Evolutionary conservation across 164 flowering plant genomes (phyloP), one percentile per base, ranked within the genome.

Genomic region (Brasenia schreberi): DNA sequence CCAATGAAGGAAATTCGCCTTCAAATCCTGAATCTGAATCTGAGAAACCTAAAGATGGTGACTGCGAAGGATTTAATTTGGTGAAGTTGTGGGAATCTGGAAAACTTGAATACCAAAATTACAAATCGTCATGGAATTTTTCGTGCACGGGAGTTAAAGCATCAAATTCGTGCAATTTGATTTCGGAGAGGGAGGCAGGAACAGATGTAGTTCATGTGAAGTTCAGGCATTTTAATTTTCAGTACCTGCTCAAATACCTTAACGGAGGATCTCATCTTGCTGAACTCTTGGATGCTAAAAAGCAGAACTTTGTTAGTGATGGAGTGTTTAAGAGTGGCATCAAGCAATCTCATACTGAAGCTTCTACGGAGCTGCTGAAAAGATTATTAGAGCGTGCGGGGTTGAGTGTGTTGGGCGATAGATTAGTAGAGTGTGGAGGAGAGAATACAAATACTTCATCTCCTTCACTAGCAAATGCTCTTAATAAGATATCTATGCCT

Each of bases 41-140:
- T 12, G 59, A 44, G 18, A 65, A 60, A 17, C 17, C 23, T 65
- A 43, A 59, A 17, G 6, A 19, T 14, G 52, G 73, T 53, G 75
- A 72, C 64, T 67, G 65, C 70, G 87, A 84, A 19, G 89, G 97
- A 27, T 93, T 93, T 70, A 73, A 80, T 18, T 65, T 93, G 53
- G 75, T 93, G 43, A 79, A 88, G 77, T 61, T 90, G 64, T 71
- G 77, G 74, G 83, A 90, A 18, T 84, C 88, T 1, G 97, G 97
- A 70, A 88, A 78, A 72, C 84, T 93, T 65, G 92, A 90, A 76
- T 75, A 72, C 17, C 88, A 86, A 65, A 79, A 74, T 53, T 90
- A 85, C 45, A 14, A 16, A 68, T 84, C 96, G n/a, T 82, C 85
- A 2, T 80, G 85, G 81, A 77, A 81, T 53, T 49, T 60, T 33